Conservation (phyloP, 2,329 filamentous ascomycete species). For the Xylariaceae sp. region DNA sequence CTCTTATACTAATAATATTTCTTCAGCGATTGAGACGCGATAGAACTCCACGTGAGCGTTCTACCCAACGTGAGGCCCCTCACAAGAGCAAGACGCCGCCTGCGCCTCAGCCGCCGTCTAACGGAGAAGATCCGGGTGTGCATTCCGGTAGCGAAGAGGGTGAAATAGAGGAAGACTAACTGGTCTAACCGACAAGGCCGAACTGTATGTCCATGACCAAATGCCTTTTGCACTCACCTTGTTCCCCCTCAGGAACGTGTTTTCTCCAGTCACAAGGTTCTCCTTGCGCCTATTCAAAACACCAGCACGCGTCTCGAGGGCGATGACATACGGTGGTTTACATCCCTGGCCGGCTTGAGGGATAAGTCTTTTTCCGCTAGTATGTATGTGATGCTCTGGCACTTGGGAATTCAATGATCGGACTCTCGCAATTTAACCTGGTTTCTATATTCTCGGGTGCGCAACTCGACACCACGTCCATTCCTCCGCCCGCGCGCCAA, state of each 20-base stretch:
- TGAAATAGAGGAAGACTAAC: conserved; percentile 82
- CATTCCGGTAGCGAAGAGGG: conserved; percentile 94
- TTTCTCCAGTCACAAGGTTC: conserved; percentile 6
- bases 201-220: conserved; percentile 9
- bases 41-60: conserved; percentile 54
- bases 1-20: conserved; percentile 25
- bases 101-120: conserved; percentile 30
- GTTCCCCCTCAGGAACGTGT: conserved; percentile 3
- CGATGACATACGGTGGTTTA: conserved; percentile 1
- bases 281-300: not conserved
- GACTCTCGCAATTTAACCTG: conserved; percentile 23
- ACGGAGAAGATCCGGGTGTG: conserved; percentile 59
- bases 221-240: conserved; percentile 4
- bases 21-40: conserved; percentile 54
- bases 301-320: not conserved
- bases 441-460: conserved; percentile 1
- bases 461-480: not conserved
- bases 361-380: conserved; percentile 17
- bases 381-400: conserved; percentile 25
- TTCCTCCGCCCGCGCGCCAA: not conserved
- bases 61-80: conserved; percentile 51
- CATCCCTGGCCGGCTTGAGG: not conserved
- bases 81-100: conserved; percentile 54
- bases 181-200: conserved; percentile 1
- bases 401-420: conserved; percentile 25